phyloP scores from a whole-genome alignment of 306 rosid species.

The Delonix regia region DNA sequence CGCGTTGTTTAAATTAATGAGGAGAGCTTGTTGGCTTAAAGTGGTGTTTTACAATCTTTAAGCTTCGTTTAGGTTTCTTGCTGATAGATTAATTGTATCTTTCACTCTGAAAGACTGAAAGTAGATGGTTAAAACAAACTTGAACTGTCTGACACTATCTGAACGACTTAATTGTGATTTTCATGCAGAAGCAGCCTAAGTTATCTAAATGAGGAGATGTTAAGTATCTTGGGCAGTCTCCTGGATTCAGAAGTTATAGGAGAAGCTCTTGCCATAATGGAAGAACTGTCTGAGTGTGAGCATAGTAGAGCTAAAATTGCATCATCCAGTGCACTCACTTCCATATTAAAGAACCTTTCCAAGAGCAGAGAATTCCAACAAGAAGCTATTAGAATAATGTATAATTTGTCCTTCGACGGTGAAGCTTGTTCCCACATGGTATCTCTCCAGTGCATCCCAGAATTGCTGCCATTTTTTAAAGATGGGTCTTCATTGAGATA shows the following conservation, averaged over 20 bases:
- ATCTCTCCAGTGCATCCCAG: slow-evolving; percentile 62
- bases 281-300: slow-evolving; percentile 59
- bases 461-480: slow-evolving; percentile 61
- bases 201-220: slow-evolving; percentile 52
- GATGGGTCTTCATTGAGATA: slow-evolving; percentile 47
- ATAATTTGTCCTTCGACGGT: slow-evolving; percentile 57
- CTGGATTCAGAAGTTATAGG: slow-evolving; percentile 60
- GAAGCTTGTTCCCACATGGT: slow-evolving; percentile 53
- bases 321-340: slow-evolving; percentile 56
- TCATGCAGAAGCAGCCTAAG: slow-evolving; percentile 55
- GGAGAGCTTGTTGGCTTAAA: not conserved
- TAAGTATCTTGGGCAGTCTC: slow-evolving; percentile 54
- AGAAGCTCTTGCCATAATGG: slow-evolving; percentile 73
- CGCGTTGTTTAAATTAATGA: not conserved
- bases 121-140: slow-evolving; percentile 11
- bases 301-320: slow-evolving; percentile 46
- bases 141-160: not conserved
- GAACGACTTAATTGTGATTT: slow-evolving; percentile 16
- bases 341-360: slow-evolving; percentile 58
- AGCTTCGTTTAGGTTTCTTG: not conserved
- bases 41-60: slow-evolving; percentile 3
- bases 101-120: slow-evolving; percentile 16
- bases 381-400: slow-evolving; percentile 50
- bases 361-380: slow-evolving; percentile 53
- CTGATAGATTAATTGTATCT: not conserved